Percentiles rank a stretch among this genome's conserved stretches.
Evolutionary conservation across 352 stramenopile genomes (phyloP).

Genomic region (Aphanomyces cochlioides): DNA sequence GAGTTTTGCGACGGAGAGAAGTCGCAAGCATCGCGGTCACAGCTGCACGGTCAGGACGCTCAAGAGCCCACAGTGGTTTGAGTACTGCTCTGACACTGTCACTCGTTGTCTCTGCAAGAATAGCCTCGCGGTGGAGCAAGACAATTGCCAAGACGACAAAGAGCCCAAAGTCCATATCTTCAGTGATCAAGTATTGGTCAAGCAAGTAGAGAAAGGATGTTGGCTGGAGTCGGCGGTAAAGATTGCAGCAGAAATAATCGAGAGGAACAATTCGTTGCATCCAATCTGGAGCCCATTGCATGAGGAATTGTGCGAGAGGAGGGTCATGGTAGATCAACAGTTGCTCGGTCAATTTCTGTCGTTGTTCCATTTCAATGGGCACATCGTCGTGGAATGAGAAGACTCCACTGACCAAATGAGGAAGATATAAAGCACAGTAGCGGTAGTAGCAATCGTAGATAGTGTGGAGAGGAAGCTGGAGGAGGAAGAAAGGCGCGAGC

Average conservation of each 20-base stretch:
- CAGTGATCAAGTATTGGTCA: constrained; percentile 72
- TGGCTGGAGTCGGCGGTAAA: constrained; percentile 63
- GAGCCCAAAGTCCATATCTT: constrained; percentile 62
- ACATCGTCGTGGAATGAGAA: constrained; percentile 25
- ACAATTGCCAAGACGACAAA: constrained; percentile 66
- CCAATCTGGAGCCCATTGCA: constrained; percentile 57
- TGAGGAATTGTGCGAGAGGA: constrained; percentile 56
- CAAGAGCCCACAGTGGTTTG: constrained; percentile 32
- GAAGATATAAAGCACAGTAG: constrained; percentile 68
- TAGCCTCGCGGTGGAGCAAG: constrained; percentile 41
- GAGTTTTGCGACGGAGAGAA: constrained; percentile 54
- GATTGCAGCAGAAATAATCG: constrained; percentile 59
- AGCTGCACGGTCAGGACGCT: not conserved
- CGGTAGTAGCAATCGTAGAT: constrained; percentile 87
- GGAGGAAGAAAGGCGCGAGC: constrained; percentile 66
- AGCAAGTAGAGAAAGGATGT: constrained; percentile 64
- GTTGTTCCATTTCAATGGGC: constrained; percentile 33
- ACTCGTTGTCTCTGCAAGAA: constrained; percentile 37
- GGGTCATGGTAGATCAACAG: constrained; percentile 73
- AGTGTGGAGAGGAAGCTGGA: constrained; percentile 64
- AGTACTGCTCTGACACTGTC: constrained; percentile 48
- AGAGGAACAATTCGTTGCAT: constrained; percentile 13
- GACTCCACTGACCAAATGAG: constrained; percentile 51
- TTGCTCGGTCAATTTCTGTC: constrained; percentile 66
- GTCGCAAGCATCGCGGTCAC: constrained; percentile 41